Base-by-base conservation (phyloP, 2,329 filamentous ascomycete species). In the Pseudogymnoascus sp. region DNA sequence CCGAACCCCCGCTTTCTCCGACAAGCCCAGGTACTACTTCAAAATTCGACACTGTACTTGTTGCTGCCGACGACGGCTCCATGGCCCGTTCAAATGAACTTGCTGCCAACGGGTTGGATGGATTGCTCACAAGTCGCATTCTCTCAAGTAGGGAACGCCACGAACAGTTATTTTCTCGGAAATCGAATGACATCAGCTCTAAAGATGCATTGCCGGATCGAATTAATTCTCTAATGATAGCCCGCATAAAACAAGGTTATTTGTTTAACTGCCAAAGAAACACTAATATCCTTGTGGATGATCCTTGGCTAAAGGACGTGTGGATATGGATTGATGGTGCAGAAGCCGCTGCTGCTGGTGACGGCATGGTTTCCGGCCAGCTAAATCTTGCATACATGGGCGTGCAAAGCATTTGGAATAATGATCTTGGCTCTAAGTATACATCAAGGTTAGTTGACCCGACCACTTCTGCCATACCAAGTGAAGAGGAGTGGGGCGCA, bases 331-430 rank as follows among this genome's bases (percentile, higher is more conserved):
- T 93, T 60, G 81, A 83, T 65, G 85, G 83, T 66, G 86, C 86
- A 1, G 85, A 90, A 68, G 79, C 82, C 25, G 85, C 86, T 31
- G 85, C 87, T 2, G 79, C 81, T 37, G 82, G 87, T 67, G 83
- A 85, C 57, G 88, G 86, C n/a, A 90, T 95, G 88, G 78, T 88
- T 25, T 79, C 85, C 6, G 80, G 84, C 11, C 83, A 82, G 2
- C 77, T 92, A 3, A 90, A 95, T 69, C 77, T 93, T 19, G 88
- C 88, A 70, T 95, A 90, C 70, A 79, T 93, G 65, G 91, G 91
- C 1, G 85, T 93, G 6, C 79, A 85, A 63, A 83, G 83, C 1
- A 84, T 95, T 63, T 93, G 90, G 90, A 83, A 78, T 2, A 88
- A 89, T 66, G 79, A 86, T 61, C 79, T 92, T 7, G 88, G 88